Base-by-base conservation (phyloP, 495 filamentous ascomycete genomes). In the Cercophora newfieldiana region DNA sequence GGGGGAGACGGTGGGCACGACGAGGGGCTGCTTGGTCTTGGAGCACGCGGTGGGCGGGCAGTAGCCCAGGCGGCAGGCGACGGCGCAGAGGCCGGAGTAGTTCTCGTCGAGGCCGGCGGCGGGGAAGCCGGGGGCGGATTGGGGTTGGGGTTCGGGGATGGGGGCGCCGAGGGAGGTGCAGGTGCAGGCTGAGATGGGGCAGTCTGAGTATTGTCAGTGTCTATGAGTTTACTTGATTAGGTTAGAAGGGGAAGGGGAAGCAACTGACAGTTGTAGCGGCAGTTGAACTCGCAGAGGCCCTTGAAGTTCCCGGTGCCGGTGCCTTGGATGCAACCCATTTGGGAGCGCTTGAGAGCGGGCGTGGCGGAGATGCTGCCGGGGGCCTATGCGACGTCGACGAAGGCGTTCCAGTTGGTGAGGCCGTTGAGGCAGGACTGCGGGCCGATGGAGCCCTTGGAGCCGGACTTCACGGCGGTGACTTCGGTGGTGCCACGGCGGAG, bases 401-500 rank as follows among this genome's bases (percentile, higher is more conserved):
- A 30, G 33, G 59, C 22, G 44, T 59, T 60, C 51, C 37, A 53
- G 53, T 59, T 63, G n/a, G 31, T 49, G 25, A 63, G 3, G 25
- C 48, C 59, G 31, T 53, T 60, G 18, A 44, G 2, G 19, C 29
- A 22, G 18, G 19, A 37, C 58, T 44, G 31, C 5, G 19, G 3
- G 16, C 31, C 18, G 26, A 25, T 22, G 58, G 19, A 8, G 14
- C 58, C 44, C 30, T 22, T 21, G 28, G 8, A 21, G 61, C 30
- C 50, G 12, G 49, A 19, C 4, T 6, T 18, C 6, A 44, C 25
- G n/a, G 26, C 18, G 5, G 44, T 21, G 37, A 49, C 22, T 19
- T 29, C 6, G 8, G 21, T 61, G 22, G 18, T 30, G 12, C 33
- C 79, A 1, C 84, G 75, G 47, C 73, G 66, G 37, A 87, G 64